Evolutionary conservation across 179 eudicot species (phyloP).

Genomic region (Vitellaria paradoxa): DNA sequence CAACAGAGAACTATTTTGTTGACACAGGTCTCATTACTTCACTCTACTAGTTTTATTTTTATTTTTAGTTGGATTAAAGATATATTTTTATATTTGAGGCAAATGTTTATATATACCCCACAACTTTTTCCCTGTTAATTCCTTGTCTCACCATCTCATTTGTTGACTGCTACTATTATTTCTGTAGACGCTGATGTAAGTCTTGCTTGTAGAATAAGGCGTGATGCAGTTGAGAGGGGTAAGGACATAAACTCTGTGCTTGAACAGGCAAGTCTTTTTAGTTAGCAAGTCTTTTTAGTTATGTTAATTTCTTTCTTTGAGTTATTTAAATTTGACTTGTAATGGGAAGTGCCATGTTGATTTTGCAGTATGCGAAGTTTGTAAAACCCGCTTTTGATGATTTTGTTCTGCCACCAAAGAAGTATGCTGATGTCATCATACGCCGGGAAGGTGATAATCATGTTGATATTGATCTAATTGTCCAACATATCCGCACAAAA

Average conservation of each 20-base stretch:
- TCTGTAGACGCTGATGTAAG: slow-evolving; percentile 94
- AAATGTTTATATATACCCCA: neutral
- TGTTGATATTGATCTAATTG: slow-evolving; percentile 78
- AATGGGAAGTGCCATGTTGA: neutral
- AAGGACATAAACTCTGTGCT: slow-evolving; percentile 95
- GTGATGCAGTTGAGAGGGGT: slow-evolving; percentile 98
- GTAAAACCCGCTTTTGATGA: slow-evolving; percentile 91
- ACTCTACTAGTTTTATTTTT: neutral
- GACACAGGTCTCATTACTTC: slow-evolving; percentile 51
- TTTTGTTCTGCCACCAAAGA: slow-evolving; percentile 79
- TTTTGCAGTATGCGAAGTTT: slow-evolving; percentile 76
- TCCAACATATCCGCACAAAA: slow-evolving; percentile 75
- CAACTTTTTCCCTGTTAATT: neutral
- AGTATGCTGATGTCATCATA: slow-evolving; percentile 84
- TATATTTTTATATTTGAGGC: neutral
- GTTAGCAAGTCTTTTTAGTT: too few relatives aligned
- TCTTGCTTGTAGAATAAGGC: slow-evolving; percentile 96
- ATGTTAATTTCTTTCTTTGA: neutral
- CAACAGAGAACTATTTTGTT: slow-evolving; percentile 24
- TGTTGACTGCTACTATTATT: slow-evolving; percentile 9
- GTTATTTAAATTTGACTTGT: too few relatives aligned
- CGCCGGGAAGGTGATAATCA: slow-evolving; percentile 91
- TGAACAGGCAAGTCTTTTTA: slow-evolving; percentile 87
- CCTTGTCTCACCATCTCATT: neutral
- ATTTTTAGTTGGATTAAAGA: neutral